Evolutionary conservation across 2,329 filamentous ascomycete species (phyloP).

Genomic region (Sodiomyces alkalinus): DNA sequence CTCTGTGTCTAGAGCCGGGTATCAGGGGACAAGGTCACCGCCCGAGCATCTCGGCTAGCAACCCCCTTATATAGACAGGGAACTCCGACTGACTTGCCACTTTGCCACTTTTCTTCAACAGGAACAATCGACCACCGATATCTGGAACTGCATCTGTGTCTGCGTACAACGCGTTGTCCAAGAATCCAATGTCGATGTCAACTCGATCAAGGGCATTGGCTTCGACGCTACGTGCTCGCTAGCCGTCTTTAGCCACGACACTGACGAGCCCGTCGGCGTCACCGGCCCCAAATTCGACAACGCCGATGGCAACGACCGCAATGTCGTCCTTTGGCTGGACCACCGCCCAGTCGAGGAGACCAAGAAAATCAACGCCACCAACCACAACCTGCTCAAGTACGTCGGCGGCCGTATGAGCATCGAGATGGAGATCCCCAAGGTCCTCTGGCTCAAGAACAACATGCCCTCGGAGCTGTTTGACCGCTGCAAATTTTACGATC

Average conservation of each 20-base stretch:
- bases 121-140: conserved; percentile 98
- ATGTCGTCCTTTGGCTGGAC: conserved; percentile 95
- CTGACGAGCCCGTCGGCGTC: conserved; percentile 80
- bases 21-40: too few relatives aligned
- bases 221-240: conserved; percentile 99
- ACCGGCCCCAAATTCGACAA: conserved; percentile 69
- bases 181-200: conserved; percentile 64
- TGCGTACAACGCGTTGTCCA: conserved; percentile 72
- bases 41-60: background rate
- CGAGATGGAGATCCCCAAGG: conserved; percentile 99
- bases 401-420: conserved; percentile 98
- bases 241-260: conserved; percentile 76
- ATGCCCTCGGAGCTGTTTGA: conserved; percentile 87
- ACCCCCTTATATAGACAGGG: background rate
- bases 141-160: conserved; percentile 87
- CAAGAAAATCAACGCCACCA: conserved; percentile 80
- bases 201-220: conserved; percentile 73
- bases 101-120: too few relatives aligned
- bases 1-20: too few relatives aligned
- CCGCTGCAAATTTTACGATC: conserved; percentile 92
- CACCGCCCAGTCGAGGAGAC: conserved; percentile 86
- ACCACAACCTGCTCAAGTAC: conserved; percentile 86
- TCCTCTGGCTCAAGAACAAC: conserved; percentile 95
- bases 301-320: conserved; percentile 69
- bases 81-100: conserved; percentile 3